phyloP scores from a whole-genome alignment of 306 rosid genomes.

The Vigna nakashimae region DNA sequence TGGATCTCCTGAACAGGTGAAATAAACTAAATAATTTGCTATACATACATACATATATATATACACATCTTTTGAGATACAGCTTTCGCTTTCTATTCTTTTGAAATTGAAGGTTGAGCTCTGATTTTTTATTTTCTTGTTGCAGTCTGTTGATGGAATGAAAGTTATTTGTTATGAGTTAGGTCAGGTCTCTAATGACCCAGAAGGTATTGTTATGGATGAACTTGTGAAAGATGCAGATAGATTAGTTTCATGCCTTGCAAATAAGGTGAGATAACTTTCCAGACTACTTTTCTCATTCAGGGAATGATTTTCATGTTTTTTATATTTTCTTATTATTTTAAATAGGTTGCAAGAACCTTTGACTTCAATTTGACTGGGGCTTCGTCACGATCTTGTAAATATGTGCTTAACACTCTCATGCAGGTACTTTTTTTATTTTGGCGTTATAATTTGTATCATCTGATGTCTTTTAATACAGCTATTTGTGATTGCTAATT shows the following conservation, averaged over 20 bases:
- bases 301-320: neutral
- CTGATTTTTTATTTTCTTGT: constrained; percentile 39
- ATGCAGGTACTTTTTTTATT: constrained; percentile 74
- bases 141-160: constrained; percentile 99
- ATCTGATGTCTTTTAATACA: constrained; percentile 9
- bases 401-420: constrained; percentile 97
- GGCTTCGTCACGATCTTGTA: constrained; percentile 95
- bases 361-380: constrained; percentile 98
- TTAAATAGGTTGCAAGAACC: constrained; percentile 84
- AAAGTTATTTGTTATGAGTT: constrained; percentile 97
- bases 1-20: constrained; percentile 97
- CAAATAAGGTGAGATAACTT: constrained; percentile 70
- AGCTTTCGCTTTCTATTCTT: neutral
- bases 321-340: constrained; percentile 10
- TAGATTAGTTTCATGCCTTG: constrained; percentile 91
- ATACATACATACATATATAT: neutral
- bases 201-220: constrained; percentile 93
- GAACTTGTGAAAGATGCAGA: constrained; percentile 89
- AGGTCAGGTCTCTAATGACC: constrained; percentile 89
- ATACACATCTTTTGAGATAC: neutral
- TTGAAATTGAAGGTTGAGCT: constrained; percentile 24
- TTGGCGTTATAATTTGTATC: constrained; percentile 9
- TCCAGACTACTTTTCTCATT: neutral
- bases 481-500: constrained; percentile 22
- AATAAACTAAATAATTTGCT: neutral